Evolutionary conservation across 2,329 filamentous ascomycete genomes (phyloP), one percentile per base, ranked within the genome.

Genomic region (Plenodomus biglobosus): DNA sequence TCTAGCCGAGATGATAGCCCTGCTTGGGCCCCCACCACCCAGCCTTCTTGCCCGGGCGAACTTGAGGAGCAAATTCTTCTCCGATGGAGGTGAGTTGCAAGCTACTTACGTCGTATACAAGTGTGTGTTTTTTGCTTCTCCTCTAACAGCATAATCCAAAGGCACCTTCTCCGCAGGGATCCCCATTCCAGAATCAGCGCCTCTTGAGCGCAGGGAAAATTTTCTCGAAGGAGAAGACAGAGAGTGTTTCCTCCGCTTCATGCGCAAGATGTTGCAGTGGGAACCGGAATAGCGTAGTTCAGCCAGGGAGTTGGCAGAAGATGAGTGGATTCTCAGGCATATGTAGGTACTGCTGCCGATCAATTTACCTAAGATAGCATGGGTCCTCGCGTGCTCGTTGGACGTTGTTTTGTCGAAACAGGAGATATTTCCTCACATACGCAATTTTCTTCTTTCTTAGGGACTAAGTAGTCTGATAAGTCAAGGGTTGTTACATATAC

Each of bases 251-350:
- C 35, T 74, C 7, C 45, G 50, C 1, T 44, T 74, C 7, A 56
- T 74, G 42, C 59, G 61, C 7, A 74, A 69, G 43, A 74, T 73
- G 63, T 38, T 75, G 40, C 64, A 67, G 39, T 75, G 71, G 71
- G 55, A 68, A 39, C 59, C 59, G 22, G 58, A 62, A 48, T 54
- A 36, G 32, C 32, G 32, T 15, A 36, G 32, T 13, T n/a, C 32
- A 6, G 56, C 59, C 17, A 37, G 52, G 27, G 54, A 60, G 20
- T 42, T 64, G n/a, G 52, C 56, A 40, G 45, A 57, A 6, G 58
- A 63, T 40, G 38, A 53, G 40, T 52, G 48, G 48, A 47, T 52
- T 37, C 39, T 50, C 18, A 37, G 19, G 36, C 47, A 40, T 27
- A 44, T n/a, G n/a, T n/a, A n/a, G n/a, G n/a, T n/a, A n/a, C n/a